These are phyloP conservation scores for Cadophora sp. DNA, from an alignment of 2,329 filamentous ascomycete species.

Conservation along the genomic window DNA sequence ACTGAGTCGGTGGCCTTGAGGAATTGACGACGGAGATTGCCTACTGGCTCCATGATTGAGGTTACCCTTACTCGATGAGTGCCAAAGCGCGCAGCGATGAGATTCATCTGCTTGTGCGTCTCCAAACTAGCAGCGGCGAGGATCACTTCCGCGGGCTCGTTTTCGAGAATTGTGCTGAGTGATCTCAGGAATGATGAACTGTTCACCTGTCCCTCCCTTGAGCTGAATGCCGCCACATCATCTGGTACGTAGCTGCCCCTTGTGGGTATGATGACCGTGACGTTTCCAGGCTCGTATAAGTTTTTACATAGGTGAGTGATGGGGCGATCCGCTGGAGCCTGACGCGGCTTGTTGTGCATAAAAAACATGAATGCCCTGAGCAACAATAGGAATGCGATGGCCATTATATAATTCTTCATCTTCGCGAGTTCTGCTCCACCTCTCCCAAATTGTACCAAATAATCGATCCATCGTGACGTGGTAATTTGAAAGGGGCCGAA, in stretches of 20 bases:
- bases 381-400: too few relatives aligned
- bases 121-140: slow-evolving; percentile 8
- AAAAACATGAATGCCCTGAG: not conserved
- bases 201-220: not conserved
- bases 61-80: slow-evolving; percentile 17
- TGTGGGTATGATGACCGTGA: slow-evolving; percentile 15
- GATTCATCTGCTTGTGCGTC: slow-evolving; percentile 9
- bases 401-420: too few relatives aligned
- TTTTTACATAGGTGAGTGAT: not conserved
- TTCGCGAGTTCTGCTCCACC: not conserved
- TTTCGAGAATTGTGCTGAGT: not conserved
- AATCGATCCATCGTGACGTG: not conserved
- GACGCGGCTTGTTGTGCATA: not conserved
- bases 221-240: not conserved
- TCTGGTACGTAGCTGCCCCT: not conserved
- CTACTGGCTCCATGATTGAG: not conserved
- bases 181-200: not conserved
- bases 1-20: not conserved
- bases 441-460: not conserved
- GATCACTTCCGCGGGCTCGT: slow-evolving; percentile 11
- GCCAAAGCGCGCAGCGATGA: not conserved
- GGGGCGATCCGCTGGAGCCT: not conserved
- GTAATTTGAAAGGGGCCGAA: not conserved
- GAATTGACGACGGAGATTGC: slow-evolving; percentile 14
- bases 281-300: not conserved